Conservation (phyloP, 768 basidiomycete genomes). For the Leccinum uliginosum region DNA sequence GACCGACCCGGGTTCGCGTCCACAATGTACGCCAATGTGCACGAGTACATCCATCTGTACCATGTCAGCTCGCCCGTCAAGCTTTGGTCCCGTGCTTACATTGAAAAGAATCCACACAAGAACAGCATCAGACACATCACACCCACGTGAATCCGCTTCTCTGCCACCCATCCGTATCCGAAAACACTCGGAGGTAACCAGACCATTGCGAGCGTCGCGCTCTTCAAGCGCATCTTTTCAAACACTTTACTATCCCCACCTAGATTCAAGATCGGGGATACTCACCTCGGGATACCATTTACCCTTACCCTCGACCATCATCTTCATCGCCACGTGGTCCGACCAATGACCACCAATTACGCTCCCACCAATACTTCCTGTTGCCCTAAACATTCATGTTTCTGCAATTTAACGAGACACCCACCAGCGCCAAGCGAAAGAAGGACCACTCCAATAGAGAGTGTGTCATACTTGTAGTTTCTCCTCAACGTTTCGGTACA, state of each 20-base stretch:
- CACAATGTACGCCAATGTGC: slow-evolving; percentile 79
- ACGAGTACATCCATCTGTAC: slow-evolving; percentile 54
- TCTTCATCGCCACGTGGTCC: slow-evolving; percentile 41
- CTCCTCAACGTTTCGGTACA: slow-evolving; percentile 62
- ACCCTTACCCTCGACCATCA: slow-evolving; percentile 44
- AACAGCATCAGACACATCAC: slow-evolving; percentile 72
- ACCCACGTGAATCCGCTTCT: slow-evolving; percentile 58
- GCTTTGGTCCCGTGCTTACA: slow-evolving; percentile 41
- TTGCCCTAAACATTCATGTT: not conserved
- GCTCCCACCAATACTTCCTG: slow-evolving; percentile 50
- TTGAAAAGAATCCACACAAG: slow-evolving; percentile 65
- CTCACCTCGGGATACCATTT: slow-evolving; percentile 60
- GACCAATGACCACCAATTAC: slow-evolving; percentile 57
- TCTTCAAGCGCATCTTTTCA: slow-evolving; percentile 65
- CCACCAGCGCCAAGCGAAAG: slow-evolving; percentile 69
- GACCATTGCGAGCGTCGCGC: slow-evolving; percentile 53
- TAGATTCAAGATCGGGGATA: not conserved
- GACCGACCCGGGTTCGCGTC: slow-evolving; percentile 83
- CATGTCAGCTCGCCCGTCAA: slow-evolving; percentile 1
- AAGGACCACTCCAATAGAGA: slow-evolving; percentile 73
- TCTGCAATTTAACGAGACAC: slow-evolving; percentile 12
- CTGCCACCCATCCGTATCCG: slow-evolving; percentile 72
- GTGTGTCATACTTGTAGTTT: slow-evolving; percentile 61
- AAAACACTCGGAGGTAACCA: slow-evolving; percentile 54
- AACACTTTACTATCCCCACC: not conserved